Percentiles rank a stretch among this genome's conserved stretches.
Evolutionary conservation across 768 basidiomycete genomes (phyloP).

Genomic region (Clavaria fumosa): DNA sequence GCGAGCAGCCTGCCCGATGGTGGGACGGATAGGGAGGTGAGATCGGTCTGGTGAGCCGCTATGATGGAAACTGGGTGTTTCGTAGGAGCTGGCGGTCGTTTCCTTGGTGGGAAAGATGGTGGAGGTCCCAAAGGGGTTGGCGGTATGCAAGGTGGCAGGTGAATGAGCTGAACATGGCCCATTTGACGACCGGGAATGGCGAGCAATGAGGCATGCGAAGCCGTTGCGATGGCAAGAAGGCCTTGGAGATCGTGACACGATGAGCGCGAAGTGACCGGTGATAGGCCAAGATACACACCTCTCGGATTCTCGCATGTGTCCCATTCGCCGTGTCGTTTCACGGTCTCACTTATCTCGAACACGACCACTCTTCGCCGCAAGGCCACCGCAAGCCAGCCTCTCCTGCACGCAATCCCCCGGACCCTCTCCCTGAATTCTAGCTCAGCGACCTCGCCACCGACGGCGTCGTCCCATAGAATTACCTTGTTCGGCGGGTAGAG

Average conservation of each 20-base stretch:
- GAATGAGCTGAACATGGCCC: constrained; percentile 79
- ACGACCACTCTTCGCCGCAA: constrained; percentile 65
- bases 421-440: constrained; percentile 81
- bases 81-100: constrained; percentile 38
- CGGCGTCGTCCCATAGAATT: constrained; percentile 73
- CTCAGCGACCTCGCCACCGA: constrained; percentile 68
- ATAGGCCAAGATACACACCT: constrained; percentile 32
- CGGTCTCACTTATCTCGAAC: constrained; percentile 50
- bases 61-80: constrained; percentile 70
- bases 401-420: constrained; percentile 60
- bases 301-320: constrained; percentile 79
- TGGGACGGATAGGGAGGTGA: constrained; percentile 65
- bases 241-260: constrained; percentile 25
- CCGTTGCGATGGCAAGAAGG: constrained; percentile 67
- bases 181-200: constrained; percentile 74
- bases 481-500: constrained; percentile 88
- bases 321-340: constrained; percentile 58
- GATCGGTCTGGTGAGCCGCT: constrained; percentile 64
- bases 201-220: constrained; percentile 63
- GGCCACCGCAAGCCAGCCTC: constrained; percentile 76
- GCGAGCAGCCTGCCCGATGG: constrained; percentile 68
- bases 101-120: constrained; percentile 32
- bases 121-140: constrained; percentile 44
- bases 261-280: constrained; percentile 5
- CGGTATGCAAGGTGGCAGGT: constrained; percentile 64